A percentile compares a stretch with the other conserved stretches of the same genome.
phyloP scores from a whole-genome alignment of 495 filamentous ascomycete genomes.

The Chaetomium tenue region DNA sequence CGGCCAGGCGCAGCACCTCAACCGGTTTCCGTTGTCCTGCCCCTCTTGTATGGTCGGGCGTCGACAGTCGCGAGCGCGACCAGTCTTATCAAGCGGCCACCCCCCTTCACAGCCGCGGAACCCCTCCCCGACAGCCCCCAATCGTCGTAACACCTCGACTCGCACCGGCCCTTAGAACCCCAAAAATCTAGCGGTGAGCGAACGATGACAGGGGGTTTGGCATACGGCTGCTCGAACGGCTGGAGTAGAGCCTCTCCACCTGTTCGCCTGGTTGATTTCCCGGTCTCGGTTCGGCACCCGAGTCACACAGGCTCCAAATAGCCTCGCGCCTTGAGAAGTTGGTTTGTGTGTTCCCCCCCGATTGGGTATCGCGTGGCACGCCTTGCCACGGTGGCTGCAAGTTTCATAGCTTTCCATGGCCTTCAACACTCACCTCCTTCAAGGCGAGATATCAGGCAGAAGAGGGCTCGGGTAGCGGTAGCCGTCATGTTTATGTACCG shows the following conservation, averaged over 20 bases:
- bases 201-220: not conserved
- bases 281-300: not conserved
- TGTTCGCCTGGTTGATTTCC: not conserved
- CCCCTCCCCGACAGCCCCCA: conserved; percentile 14
- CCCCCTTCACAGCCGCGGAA: conserved; percentile 7
- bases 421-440: not conserved
- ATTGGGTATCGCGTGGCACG: conserved; percentile 1
- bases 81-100: conserved; percentile 3
- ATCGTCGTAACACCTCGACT: conserved; percentile 4
- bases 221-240: not conserved
- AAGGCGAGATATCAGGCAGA: not conserved
- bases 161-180: not conserved
- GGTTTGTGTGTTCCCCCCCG: not conserved
- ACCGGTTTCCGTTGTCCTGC: not conserved
- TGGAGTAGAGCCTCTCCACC: not conserved
- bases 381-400: not conserved
- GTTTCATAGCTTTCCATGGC: not conserved
- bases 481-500: not conserved
- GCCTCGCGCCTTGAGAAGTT: not conserved
- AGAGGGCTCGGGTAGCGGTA: conserved; percentile 8
- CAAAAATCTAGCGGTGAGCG: not conserved
- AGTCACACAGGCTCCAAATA: not conserved
- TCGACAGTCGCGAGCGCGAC: not conserved
- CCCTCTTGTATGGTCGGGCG: not conserved
- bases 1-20: not conserved